Conservation (phyloP, 305 asterid species). For the Fraxinus paxiana region DNA sequence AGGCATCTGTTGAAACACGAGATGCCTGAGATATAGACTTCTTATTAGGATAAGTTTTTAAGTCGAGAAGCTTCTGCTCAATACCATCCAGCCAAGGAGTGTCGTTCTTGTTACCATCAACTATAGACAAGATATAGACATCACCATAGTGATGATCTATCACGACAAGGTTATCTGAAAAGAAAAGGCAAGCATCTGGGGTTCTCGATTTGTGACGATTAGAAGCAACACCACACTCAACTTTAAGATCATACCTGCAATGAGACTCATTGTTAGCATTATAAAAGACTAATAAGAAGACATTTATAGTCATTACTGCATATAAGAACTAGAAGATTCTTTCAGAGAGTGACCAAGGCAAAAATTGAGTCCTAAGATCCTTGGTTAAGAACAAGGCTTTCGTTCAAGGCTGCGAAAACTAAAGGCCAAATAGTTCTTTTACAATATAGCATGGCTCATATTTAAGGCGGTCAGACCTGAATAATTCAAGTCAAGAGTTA, state of each 20-base stretch:
- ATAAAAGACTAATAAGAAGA: not conserved
- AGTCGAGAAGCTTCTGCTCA: slow-evolving; percentile 56
- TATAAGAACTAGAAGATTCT: not conserved
- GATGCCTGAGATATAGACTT: slow-evolving; percentile 26
- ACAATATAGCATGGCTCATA: not conserved
- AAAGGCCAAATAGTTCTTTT: not conserved
- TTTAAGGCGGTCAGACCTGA: not conserved
- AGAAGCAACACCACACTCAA: slow-evolving; percentile 68
- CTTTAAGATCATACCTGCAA: slow-evolving; percentile 92
- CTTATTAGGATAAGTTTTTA: slow-evolving; percentile 29
- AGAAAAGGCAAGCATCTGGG: slow-evolving; percentile 98
- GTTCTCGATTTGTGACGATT: slow-evolving; percentile 66
- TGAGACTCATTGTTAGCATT: slow-evolving; percentile 3
- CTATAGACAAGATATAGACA: slow-evolving; percentile 57
- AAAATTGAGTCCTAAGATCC: not conserved
- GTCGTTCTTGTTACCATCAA: slow-evolving; percentile 33
- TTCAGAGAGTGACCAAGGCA: not conserved
- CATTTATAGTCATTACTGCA: not conserved
- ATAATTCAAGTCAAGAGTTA: not conserved
- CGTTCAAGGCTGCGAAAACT: not conserved
- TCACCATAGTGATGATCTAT: slow-evolving; percentile 74
- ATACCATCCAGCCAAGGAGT: slow-evolving; percentile 59
- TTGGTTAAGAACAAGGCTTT: not conserved
- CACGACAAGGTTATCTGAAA: slow-evolving; percentile 75
- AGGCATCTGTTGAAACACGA: slow-evolving; percentile 16